A percentile compares a stretch with the other conserved stretches of the same genome.
Conservation (phyloP, 2,329 filamentous ascomycete species). For the Fusarium sublunatum region DNA sequence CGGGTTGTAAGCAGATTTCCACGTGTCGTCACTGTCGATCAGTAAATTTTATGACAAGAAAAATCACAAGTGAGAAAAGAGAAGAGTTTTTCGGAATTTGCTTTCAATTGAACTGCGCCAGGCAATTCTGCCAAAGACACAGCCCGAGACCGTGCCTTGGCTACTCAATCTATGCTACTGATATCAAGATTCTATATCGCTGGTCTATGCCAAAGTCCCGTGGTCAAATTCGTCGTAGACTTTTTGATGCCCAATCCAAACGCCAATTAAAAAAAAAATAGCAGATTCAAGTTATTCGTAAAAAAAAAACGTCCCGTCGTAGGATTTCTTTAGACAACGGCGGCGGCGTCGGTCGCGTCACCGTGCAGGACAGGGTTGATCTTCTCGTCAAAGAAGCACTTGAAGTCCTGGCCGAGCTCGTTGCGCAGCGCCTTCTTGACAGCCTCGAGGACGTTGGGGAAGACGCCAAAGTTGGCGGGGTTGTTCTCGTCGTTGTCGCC, state of each 20-base stretch:
- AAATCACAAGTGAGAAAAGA: neutral
- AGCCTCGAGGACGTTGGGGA: conserved; percentile 77
- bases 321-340: conserved; percentile 33
- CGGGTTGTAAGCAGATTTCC: neutral
- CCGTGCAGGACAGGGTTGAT: conserved; percentile 74
- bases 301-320: conserved; percentile 11
- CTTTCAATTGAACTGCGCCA: conserved; percentile 39
- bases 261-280: conserved; percentile 18
- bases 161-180: conserved; percentile 37
- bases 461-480: conserved; percentile 81
- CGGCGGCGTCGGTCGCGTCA: conserved; percentile 40
- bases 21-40: conserved; percentile 13
- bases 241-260: conserved; percentile 29
- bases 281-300: conserved; percentile 12
- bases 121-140: conserved; percentile 31
- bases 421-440: conserved; percentile 71
- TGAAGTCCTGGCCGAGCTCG: conserved; percentile 78
- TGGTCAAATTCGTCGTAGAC: conserved; percentile 32
- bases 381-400: conserved; percentile 76
- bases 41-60: too few species aligned
- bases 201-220: conserved; percentile 38
- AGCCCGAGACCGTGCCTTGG: neutral
- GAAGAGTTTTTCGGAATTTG: conserved; percentile 24
- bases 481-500: conserved; percentile 81
- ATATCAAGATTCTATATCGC: conserved; percentile 43